These are phyloP conservation scores for Globisporangium ultimum DNA, from an alignment of 352 stramenopile species.

Conservation along the genomic window DNA sequence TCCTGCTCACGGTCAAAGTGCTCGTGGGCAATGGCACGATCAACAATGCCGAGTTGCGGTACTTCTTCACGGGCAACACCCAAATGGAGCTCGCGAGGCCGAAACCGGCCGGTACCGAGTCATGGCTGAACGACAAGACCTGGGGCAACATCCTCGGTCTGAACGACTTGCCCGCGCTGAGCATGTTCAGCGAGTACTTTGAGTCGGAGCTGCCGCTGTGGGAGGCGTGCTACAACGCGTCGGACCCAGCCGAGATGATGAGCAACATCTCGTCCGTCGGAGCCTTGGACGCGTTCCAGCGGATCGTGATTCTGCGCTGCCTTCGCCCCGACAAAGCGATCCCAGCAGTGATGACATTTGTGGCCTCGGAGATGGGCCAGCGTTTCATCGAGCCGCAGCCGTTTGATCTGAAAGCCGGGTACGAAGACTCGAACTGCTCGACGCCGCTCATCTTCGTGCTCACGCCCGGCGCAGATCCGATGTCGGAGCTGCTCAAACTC, in stretches of 20 bases:
- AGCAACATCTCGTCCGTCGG: conserved; percentile 45
- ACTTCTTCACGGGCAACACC: conserved; percentile 92
- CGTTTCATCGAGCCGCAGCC: conserved; percentile 92
- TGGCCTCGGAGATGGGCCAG: conserved; percentile 86
- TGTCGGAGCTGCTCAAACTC: conserved; percentile 92
- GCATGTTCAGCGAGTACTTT: conserved; percentile 52
- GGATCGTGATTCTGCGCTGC: conserved; percentile 88
- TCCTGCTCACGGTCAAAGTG: conserved; percentile 92
- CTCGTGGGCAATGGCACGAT: conserved; percentile 80
- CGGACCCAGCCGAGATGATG: conserved; percentile 77
- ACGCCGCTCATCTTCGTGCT: conserved; percentile 96
- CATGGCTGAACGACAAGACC: conserved; percentile 87
- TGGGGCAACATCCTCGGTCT: conserved; percentile 89
- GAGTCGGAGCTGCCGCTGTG: conserved; percentile 48
- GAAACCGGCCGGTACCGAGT: conserved; percentile 49
- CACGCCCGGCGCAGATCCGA: conserved; percentile 92
- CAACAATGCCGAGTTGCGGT: conserved; percentile 75
- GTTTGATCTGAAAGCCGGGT: conserved; percentile 92
- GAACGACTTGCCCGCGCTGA: conserved; percentile 49
- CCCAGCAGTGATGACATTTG: conserved; percentile 88
- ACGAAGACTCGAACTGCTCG: conserved; percentile 91
- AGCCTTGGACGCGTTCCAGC: conserved; percentile 84
- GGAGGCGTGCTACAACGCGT: conserved; percentile 81
- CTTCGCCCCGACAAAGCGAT: conserved; percentile 93
- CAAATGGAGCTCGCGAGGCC: conserved; percentile 86